Conservation (phyloP, 1,284 basidiomycete species). For the Marasmius sp. region DNA sequence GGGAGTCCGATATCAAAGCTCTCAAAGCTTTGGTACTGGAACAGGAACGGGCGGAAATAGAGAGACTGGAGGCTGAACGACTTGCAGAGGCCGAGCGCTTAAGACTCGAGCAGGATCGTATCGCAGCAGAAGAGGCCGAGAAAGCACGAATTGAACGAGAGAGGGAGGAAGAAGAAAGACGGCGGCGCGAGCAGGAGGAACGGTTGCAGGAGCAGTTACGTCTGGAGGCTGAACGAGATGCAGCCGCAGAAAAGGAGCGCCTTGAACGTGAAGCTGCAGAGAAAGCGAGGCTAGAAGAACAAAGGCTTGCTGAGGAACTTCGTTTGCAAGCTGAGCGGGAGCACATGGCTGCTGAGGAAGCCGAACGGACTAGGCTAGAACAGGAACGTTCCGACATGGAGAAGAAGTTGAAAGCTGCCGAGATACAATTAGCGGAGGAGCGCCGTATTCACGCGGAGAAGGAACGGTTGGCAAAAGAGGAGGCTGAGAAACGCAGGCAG, state of each 20-base stretch:
- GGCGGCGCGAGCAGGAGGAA: conserved; percentile 33
- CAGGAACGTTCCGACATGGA: conserved; percentile 17
- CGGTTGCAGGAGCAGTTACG: conserved; percentile 29
- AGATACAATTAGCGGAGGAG: conserved; percentile 25
- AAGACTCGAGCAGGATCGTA: conserved; percentile 15
- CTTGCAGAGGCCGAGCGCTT: conserved; percentile 11
- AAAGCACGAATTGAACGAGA: conserved; percentile 28
- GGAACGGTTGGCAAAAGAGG: conserved; percentile 34
- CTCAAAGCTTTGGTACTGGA: conserved; percentile 38
- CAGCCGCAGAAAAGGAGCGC: conserved; percentile 23
- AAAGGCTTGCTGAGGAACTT: conserved; percentile 31
- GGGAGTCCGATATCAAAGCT: conserved; percentile 42
- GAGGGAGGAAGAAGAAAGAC: conserved; percentile 30
- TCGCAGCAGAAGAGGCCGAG: conserved; percentile 31
- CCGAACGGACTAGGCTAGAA: conserved; percentile 23
- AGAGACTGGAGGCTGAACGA: conserved; percentile 31
- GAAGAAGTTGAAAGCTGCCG: conserved; percentile 6
- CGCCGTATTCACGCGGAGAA: conserved; percentile 28
- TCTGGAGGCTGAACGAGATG: conserved; percentile 16
- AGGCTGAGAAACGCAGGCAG: conserved; percentile 23
- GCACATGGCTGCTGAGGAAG: conserved; percentile 26
- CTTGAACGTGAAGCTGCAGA: conserved; percentile 31
- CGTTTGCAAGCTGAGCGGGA: conserved; percentile 33
- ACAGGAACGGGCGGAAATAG: conserved; percentile 33
- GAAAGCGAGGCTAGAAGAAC: conserved; percentile 26